phyloP scores from a whole-genome alignment of 108 stramenopile genomes.

The Thalassiosira profunda region DNA sequence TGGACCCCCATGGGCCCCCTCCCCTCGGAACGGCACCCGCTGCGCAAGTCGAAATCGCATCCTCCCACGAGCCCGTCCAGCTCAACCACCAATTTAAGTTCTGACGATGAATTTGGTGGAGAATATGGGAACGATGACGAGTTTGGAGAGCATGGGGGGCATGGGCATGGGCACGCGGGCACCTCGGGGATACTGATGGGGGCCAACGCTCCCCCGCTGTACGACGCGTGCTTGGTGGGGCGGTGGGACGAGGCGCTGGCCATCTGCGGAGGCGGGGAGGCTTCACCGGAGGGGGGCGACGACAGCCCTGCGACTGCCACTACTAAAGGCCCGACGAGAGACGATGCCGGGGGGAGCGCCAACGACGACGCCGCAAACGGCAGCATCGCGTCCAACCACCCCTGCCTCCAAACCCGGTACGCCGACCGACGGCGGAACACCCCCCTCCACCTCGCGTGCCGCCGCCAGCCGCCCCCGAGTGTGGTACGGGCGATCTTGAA shows the following conservation, averaged over 20 bases:
- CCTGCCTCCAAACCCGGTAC: constrained; percentile 32
- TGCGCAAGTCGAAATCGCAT: too few relatives aligned
- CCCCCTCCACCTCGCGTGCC: constrained; percentile 60
- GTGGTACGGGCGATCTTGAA: constrained; percentile 48
- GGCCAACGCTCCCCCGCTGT: constrained; percentile 46
- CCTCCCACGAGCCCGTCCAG: too few relatives aligned
- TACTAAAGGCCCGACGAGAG: too few relatives aligned
- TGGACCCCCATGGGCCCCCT: too few relatives aligned
- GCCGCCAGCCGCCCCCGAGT: constrained; percentile 52
- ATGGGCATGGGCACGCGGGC: constrained; percentile 37
- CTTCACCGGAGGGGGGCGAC: neutral
- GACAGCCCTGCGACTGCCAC: too few relatives aligned
- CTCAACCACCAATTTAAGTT: too few relatives aligned
- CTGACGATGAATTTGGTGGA: too few relatives aligned
- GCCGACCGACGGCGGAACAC: constrained; percentile 54
- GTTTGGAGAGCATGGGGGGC: constrained; percentile 12
- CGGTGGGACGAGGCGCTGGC: constrained; percentile 40
- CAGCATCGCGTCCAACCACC: neutral
- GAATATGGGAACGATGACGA: too few relatives aligned
- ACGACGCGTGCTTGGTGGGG: constrained; percentile 54
- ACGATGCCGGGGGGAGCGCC: neutral
- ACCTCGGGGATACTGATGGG: constrained; percentile 45
- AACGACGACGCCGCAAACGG: neutral
- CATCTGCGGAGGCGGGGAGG: constrained; percentile 41
- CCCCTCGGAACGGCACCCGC: too few relatives aligned